Conservation (phyloP, 2,329 filamentous ascomycete genomes). For the Periconia sp. region DNA sequence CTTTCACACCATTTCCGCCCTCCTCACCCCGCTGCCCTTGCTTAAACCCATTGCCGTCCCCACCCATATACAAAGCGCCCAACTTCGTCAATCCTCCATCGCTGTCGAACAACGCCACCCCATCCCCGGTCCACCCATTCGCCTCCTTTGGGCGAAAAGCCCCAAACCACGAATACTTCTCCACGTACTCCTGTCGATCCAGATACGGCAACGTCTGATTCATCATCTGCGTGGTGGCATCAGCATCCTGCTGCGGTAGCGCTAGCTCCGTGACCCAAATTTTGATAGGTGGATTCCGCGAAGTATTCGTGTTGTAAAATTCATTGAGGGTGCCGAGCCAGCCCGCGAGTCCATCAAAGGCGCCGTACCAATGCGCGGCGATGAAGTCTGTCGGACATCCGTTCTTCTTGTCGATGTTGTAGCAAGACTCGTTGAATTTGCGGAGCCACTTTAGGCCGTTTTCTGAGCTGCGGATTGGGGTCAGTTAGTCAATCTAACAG, state of each 20-base stretch:
- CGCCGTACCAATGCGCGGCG: constrained; percentile 60
- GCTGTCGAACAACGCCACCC: constrained; percentile 36
- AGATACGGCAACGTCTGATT: constrained; percentile 70
- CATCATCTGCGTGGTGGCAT: constrained; percentile 66
- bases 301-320: constrained; percentile 52
- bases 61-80: constrained; percentile 37
- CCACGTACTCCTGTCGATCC: constrained; percentile 58
- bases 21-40: constrained; percentile 35
- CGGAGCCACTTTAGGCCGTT: constrained; percentile 68
- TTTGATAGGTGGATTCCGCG: constrained; percentile 42
- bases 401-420: constrained; percentile 34
- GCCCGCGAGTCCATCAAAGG: constrained; percentile 67
- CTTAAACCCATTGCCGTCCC: constrained; percentile 21
- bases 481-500: background rate
- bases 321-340: constrained; percentile 65
- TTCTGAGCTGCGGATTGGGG: constrained; percentile 34
- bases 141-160: constrained; percentile 35
- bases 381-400: constrained; percentile 56
- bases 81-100: constrained; percentile 34
- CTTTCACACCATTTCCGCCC: constrained; percentile 28
- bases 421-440: constrained; percentile 65
- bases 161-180: constrained; percentile 40
- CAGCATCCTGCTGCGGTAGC: constrained; percentile 57
- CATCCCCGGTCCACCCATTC: constrained; percentile 40
- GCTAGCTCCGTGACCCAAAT: constrained; percentile 84